Conservation (phyloP, 371 early-diverging fungal genomes). For the Mortierella sp. region DNA sequence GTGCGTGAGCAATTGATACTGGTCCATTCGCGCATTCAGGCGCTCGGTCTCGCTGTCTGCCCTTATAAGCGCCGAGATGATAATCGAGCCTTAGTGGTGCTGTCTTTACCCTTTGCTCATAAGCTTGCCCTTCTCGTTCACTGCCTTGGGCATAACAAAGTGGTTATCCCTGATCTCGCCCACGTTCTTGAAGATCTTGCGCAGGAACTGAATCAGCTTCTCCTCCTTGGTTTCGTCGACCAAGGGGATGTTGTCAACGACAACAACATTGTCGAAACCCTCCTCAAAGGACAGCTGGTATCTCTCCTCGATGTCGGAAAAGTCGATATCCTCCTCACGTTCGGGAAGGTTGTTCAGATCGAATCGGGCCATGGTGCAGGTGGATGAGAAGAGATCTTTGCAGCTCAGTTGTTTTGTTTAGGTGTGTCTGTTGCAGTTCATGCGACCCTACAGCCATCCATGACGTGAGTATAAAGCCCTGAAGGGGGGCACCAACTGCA, state of each 20-base stretch:
- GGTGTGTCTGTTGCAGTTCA: neutral
- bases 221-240: constrained; percentile 90
- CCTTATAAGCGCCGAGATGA: too few species aligned
- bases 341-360: constrained; percentile 69
- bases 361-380: constrained; percentile 42
- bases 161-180: constrained; percentile 86
- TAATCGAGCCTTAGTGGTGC: neutral
- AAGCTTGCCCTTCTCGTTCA: constrained; percentile 72
- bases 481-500: too few species aligned
- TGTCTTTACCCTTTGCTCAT: constrained; percentile 81
- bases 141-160: constrained; percentile 89
- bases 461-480: too few species aligned
- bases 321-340: constrained; percentile 84
- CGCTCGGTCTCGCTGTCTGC: too few species aligned
- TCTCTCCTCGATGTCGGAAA: constrained; percentile 87
- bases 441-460: too few species aligned
- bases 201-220: constrained; percentile 81
- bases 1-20: neutral
- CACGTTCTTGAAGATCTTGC: constrained; percentile 83
- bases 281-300: constrained; percentile 75
- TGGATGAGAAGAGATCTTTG: neutral
- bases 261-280: constrained; percentile 86
- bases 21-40: too few species aligned
- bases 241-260: constrained; percentile 92
- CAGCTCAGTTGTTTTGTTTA: neutral